Evolutionary conservation across 2,329 filamentous ascomycete species (phyloP).

Genomic region (Colletotrichum graminicola): DNA sequence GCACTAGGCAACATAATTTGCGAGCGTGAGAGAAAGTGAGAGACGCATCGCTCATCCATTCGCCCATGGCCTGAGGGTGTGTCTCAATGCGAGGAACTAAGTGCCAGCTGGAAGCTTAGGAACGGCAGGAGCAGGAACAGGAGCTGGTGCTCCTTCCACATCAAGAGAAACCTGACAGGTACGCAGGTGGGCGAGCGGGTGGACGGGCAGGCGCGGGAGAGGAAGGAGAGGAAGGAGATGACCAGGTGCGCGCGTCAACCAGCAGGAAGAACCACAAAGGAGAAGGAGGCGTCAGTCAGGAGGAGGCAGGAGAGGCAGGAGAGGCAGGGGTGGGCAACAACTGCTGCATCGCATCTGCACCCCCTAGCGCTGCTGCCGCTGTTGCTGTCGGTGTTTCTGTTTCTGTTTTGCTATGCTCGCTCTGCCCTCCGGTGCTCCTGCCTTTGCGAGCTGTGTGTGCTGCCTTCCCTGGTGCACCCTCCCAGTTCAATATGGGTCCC

Average conservation of each 20-base stretch:
- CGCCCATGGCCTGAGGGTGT: not conserved
- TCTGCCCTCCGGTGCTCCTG: not conserved
- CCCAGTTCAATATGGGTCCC: not conserved
- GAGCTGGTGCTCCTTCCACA: not conserved
- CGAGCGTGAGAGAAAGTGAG: not conserved
- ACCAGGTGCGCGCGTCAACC: not conserved
- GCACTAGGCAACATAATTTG: not conserved
- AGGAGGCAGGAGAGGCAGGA: not conserved
- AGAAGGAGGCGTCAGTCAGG: not conserved
- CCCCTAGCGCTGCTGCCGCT: conserved; percentile 5
- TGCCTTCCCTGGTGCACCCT: not conserved
- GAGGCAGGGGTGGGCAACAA: conserved; percentile 10
- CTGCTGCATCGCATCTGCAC: conserved; percentile 18
- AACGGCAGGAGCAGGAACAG: conserved; percentile 14
- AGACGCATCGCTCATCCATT: not conserved
- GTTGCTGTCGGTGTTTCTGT: not conserved
- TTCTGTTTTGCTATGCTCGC: not conserved
- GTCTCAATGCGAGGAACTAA: not conserved
- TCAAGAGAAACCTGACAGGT: not conserved
- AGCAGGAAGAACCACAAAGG: conserved; percentile 13
- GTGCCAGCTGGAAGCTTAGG: not conserved
- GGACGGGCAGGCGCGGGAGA: conserved; percentile 3
- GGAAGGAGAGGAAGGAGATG: not conserved
- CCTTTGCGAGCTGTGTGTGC: conserved; percentile 1
- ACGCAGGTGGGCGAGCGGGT: not conserved